Base-by-base conservation (phyloP, 2,329 filamentous ascomycete genomes). In the Alternaria conjuncta region DNA sequence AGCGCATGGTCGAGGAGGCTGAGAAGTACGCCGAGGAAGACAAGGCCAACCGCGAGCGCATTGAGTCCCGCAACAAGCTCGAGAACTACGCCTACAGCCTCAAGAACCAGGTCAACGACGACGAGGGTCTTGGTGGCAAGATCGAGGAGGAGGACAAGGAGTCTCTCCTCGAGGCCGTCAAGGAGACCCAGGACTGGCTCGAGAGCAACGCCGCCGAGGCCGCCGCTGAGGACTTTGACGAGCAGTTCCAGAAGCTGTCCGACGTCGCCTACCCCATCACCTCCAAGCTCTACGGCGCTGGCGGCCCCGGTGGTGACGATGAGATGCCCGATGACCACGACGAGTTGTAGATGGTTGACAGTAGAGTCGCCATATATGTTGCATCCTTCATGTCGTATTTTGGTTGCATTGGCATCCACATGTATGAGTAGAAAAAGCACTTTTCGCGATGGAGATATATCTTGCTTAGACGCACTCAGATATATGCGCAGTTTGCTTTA, bases 21-120 rank as follows among this genome's bases (percentile, higher is more conserved):
- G 96, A 98, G 89, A 93, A 97, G 86, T 98, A 94, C 82, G 96
- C 96, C 79, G 96, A 99, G 83, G 96, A 98, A 85, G 96, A 99
- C 87, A 98, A 98, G 90, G 94, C 94, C 69, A 96, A 93, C 78
- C 93, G 94, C 81, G 93, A 96, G 86, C 94, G 94, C 85, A 97
- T 99, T 75, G 94, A 97, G 86, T 91, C 94, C 75, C 92, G 95
- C 80, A 98, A 99, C 85, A 89, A 90, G 75, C 92, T 99, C 66
- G 96, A 99, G 90, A 98, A 98, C 90, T 99, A 98, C 85, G 94
- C 94, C 74, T 98, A 97, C 89, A 95, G 88, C 86, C 87, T 99
- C 76, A 98, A 98, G 92, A 98, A 97, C 92, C 96, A 98, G 87
- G 91, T 94, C 86, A 95, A 94, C 82, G 96, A 99, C 70, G 92